Evolutionary conservation across 805 yeast species (phyloP).

Genomic region (Saccharomycopsis schoenii): DNA sequence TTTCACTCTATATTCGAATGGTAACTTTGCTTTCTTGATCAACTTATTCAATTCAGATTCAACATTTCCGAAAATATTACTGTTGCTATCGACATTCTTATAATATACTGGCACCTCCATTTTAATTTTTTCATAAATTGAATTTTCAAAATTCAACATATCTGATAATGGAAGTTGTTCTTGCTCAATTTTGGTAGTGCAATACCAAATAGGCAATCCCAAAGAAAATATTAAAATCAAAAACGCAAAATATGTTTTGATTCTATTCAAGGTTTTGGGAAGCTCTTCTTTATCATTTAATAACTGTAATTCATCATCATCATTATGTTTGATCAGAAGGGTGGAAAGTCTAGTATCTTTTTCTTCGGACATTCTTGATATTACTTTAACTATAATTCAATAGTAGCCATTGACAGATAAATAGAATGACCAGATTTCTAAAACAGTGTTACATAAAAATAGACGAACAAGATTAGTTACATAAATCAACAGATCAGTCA

Average conservation of each 20-base stretch:
- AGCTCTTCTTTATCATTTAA: neutral
- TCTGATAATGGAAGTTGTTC: slow-evolving; percentile 46
- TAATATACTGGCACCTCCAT: slow-evolving; percentile 37
- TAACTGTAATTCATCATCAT: neutral
- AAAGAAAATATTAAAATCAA: slow-evolving; percentile 25
- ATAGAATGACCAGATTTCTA: neutral
- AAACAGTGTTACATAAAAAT: too few species aligned
- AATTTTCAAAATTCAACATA: slow-evolving; percentile 27
- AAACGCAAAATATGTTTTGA: slow-evolving; percentile 23
- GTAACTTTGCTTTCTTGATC: slow-evolving; percentile 6
- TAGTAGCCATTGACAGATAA: neutral
- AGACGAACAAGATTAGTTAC: too few species aligned
- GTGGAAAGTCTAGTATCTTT: neutral
- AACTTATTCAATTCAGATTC: slow-evolving; percentile 2
- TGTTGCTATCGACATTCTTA: slow-evolving; percentile 21
- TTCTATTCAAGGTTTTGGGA: slow-evolving; percentile 14
- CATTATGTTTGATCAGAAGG: neutral
- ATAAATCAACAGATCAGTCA: neutral
- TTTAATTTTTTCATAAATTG: slow-evolving; percentile 23
- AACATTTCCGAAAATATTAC: slow-evolving; percentile 17
- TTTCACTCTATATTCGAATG: slow-evolving; percentile 26
- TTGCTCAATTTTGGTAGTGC: slow-evolving; percentile 53
- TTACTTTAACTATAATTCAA: neutral
- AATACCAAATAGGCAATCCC: slow-evolving; percentile 52
- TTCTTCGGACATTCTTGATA: neutral